Conservation (phyloP, 2,329 filamentous ascomycete species). For the Lachnellula suecica region DNA sequence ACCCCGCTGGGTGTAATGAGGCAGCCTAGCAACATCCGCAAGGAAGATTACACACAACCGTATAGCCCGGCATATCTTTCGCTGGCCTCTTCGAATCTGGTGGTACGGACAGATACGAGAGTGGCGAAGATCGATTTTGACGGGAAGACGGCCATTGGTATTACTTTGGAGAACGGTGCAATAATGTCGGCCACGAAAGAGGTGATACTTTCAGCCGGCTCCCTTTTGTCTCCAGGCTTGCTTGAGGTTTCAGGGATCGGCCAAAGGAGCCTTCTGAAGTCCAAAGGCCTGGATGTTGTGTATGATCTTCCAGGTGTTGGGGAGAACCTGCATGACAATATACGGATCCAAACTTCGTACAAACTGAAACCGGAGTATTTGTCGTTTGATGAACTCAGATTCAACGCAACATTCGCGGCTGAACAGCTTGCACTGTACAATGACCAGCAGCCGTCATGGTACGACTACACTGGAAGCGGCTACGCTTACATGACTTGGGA, state of each 20-base stretch:
- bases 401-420: constrained; percentile 30
- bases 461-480: constrained; percentile 30
- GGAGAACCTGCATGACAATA: constrained; percentile 48
- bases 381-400: constrained; percentile 20
- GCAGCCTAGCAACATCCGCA: constrained; percentile 48
- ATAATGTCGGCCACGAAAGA: constrained; percentile 33
- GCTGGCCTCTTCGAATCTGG: constrained; percentile 57
- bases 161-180: constrained; percentile 12
- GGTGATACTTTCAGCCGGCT: constrained; percentile 50
- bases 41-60: constrained; percentile 46
- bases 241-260: constrained; percentile 53
- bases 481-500: constrained; percentile 44
- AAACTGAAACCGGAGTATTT: constrained; percentile 18
- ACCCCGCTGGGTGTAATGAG: constrained; percentile 50
- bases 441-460: constrained; percentile 12
- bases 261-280: constrained; percentile 42
- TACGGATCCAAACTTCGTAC: constrained; percentile 25
- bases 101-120: constrained; percentile 80
- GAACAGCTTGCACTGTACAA: constrained; percentile 33
- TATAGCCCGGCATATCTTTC: constrained; percentile 46
- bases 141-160: constrained; percentile 16
- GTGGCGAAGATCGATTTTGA: constrained; percentile 69
- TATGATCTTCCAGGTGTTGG: constrained; percentile 50
- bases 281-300: constrained; percentile 32
- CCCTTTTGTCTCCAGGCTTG: constrained; percentile 51